These are phyloP conservation scores for Fusarium subtropicale DNA, from an alignment of 2,329 filamentous ascomycete species.

Conservation along the genomic window DNA sequence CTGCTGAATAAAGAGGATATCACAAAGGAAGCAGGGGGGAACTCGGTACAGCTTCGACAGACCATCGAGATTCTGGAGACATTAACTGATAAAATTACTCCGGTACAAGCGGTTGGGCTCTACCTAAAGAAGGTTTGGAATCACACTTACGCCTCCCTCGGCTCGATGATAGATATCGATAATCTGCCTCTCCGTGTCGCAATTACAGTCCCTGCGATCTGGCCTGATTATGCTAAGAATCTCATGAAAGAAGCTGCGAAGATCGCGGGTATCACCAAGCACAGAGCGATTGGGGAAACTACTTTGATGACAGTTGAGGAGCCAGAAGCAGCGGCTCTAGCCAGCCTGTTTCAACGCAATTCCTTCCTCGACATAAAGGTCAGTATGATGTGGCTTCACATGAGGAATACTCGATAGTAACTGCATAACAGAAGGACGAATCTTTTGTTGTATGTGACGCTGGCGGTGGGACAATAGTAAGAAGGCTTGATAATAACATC, in stretches of 20 bases:
- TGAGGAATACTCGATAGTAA: not conserved
- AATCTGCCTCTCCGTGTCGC: not conserved
- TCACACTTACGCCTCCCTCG: slow-evolving; percentile 6
- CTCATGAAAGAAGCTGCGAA: not conserved
- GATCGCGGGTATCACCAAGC: not conserved
- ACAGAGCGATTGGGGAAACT: not conserved
- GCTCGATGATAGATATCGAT: not conserved
- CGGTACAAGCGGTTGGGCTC: not conserved
- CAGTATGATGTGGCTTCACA: not conserved
- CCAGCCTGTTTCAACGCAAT: not conserved
- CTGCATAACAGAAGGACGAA: not conserved
- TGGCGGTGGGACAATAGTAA: not conserved
- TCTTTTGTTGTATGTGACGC: slow-evolving; percentile 5
- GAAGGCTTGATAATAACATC: accelerated
- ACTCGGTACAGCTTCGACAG: not conserved
- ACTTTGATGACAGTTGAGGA: not conserved
- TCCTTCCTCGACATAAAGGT: not conserved
- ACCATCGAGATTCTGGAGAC: not conserved
- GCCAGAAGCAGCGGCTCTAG: slow-evolving; percentile 1
- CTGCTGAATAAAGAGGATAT: slow-evolving; percentile 11
- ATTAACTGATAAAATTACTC: not conserved
- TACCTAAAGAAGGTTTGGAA: slow-evolving; percentile 21
- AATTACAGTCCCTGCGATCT: not conserved
- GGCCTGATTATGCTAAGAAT: not conserved
- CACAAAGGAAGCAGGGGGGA: slow-evolving; percentile 4